Evolutionary conservation across 73 alveolate species (phyloP).

Genomic region (Paramecium primaurelia): DNA sequence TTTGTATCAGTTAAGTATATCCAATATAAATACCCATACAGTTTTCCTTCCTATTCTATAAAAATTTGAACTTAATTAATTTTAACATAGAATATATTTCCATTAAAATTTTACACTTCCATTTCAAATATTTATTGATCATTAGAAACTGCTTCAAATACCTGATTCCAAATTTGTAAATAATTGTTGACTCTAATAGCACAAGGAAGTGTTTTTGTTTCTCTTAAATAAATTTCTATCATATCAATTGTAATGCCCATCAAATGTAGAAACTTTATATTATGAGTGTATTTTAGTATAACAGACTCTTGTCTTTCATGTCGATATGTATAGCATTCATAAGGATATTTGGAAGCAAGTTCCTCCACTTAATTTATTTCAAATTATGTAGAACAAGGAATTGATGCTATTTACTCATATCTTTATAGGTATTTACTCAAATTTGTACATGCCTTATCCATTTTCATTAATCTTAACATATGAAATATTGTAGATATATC

Average conservation of each 20-base stretch:
- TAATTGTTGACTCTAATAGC: background rate
- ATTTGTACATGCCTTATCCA: background rate
- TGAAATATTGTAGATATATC: background rate
- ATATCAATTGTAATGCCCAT: conserved; percentile 29
- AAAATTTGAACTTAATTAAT: background rate
- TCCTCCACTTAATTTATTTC: background rate
- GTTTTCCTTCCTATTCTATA: background rate
- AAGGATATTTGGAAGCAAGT: conserved; percentile 18
- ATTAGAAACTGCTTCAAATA: background rate
- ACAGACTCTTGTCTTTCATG: background rate
- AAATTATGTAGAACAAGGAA: background rate
- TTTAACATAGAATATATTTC: background rate
- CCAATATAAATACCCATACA: background rate
- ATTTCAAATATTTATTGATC: background rate
- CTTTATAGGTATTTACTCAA: background rate
- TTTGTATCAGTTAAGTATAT: background rate
- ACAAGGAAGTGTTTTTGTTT: conserved; percentile 8
- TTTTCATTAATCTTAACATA: background rate
- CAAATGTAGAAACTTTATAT: background rate
- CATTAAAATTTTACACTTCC: conserved; percentile 33
- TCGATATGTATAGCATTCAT: background rate
- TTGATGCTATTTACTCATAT: background rate
- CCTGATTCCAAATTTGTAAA: background rate
- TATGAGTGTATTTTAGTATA: background rate
- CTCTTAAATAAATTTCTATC: background rate